Percentiles rank a stretch among this genome's conserved stretches.
These are phyloP conservation scores for Dicorynia guianensis DNA, from an alignment of 306 rosid species.

Conservation along the genomic window DNA sequence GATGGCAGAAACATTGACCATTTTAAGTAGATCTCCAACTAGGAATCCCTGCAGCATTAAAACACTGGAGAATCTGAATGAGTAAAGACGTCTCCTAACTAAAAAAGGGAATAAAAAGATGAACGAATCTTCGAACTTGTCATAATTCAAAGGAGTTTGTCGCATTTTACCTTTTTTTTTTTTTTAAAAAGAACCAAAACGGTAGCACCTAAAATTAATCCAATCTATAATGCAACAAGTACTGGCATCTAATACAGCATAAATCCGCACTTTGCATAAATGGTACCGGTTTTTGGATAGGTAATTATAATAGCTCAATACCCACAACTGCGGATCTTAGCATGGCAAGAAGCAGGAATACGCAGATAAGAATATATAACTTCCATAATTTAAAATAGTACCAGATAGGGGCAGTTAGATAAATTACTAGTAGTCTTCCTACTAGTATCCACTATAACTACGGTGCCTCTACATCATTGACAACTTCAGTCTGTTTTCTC, in stretches of 20 bases:
- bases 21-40: too few species aligned
- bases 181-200: background rate
- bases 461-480: too few species aligned
- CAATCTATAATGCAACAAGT: background rate
- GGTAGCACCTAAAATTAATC: conserved; percentile 1
- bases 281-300: conserved; percentile 4
- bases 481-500: too few species aligned
- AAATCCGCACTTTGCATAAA: conserved; percentile 9
- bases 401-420: too few species aligned
- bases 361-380: background rate
- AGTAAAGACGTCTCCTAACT: background rate
- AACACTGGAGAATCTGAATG: background rate
- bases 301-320: background rate
- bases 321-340: conserved; percentile 20
- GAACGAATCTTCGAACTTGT: background rate
- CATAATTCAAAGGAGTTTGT: too few species aligned
- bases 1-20: background rate
- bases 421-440: conserved; percentile 1
- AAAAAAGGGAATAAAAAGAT: background rate
- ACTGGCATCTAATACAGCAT: background rate
- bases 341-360: conserved; percentile 1
- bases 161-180: too few species aligned
- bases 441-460: background rate
- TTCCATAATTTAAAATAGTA: too few species aligned
- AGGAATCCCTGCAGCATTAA: background rate